Base-by-base conservation (phyloP, 495 filamentous ascomycete species). In the Rostrohypoxylon terebratum region DNA sequence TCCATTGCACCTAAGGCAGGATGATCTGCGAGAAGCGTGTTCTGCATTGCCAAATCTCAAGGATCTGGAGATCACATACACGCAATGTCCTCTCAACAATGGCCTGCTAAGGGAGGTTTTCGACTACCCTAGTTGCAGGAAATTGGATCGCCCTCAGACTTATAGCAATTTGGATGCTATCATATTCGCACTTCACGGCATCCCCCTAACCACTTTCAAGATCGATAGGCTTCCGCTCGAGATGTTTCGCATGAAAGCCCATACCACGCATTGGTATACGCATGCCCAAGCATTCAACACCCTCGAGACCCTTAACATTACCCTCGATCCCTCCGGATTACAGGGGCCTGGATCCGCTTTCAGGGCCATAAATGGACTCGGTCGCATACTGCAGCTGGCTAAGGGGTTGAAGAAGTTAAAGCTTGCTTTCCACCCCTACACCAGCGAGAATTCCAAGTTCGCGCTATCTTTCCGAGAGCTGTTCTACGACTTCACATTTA, bases 211-310 rank as follows among this genome's bases (percentile, higher is more conserved):
- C 18, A 79, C 79, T 5, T 78, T 85, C 38, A 78, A 77, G 59
- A 79, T 84, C 64, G 82, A 84, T 69, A 81, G 81, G 16, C 77
- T 85, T 16, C 83, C 83, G 20, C 81, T 85, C 36, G 82, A 82
- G 57, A 61, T 84, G 31, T 83, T 85, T 63, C 77, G 79, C 28
- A 28, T 77, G 45, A 59, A 76, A 33, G 73, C 70, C 42, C 79
- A 83, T 66, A 78, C 82, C 11, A 73, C 58, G 3, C 81, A 81
- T 63, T 85, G 82, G 82, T 82, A 80, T 66, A 79, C 80, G 72
- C 81, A 81, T 53, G 82, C 80, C 2, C 78, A 78, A 48, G 76
- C 82, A 20, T 83, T 85, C 59, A 65, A 77, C 7, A 77, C 71
- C 59, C 75, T 85, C 8, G 70, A 81, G 1, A 75, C 63, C 42